Percentiles rank a stretch among this genome's conserved stretches.
Evolutionary conservation across 148 eudicot genomes (phyloP).

Genomic region (Vaccinium corymbosum): DNA sequence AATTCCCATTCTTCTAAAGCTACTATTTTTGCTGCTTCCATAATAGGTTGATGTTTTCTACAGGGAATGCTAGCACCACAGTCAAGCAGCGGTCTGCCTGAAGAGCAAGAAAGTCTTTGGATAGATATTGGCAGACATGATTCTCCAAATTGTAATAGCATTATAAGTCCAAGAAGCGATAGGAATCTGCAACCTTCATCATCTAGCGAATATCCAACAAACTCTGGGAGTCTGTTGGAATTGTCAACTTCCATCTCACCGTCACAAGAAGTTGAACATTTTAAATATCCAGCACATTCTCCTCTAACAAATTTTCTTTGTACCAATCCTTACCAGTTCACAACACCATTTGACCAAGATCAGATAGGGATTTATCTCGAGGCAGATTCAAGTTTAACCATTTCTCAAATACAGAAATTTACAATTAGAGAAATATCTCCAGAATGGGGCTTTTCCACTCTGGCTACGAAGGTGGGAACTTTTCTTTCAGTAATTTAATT

Average conservation of each 20-base stretch:
- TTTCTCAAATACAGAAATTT: constrained; percentile 60
- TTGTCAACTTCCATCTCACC: constrained; percentile 30
- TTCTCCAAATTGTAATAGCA: constrained; percentile 27
- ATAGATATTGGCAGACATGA: constrained; percentile 19
- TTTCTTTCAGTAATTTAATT: neutral
- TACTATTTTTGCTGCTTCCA: neutral
- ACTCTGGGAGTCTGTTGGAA: constrained; percentile 18
- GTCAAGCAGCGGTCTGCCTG: neutral
- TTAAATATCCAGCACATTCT: constrained; percentile 30
- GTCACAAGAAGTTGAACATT: constrained; percentile 34
- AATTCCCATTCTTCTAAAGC: neutral
- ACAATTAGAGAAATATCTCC: constrained; percentile 74
- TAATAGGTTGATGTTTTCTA: neutral
- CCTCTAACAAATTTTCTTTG: constrained; percentile 29
- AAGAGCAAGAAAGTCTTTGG: constrained; percentile 6
- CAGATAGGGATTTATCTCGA: constrained; percentile 23
- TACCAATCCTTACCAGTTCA: constrained; percentile 26
- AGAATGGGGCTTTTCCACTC: constrained; percentile 65
- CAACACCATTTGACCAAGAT: constrained; percentile 43
- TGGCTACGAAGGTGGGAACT: constrained; percentile 49
- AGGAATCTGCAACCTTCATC: neutral
- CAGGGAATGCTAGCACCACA: constrained; percentile 3
- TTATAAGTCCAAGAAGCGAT: neutral
- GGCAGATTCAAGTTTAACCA: constrained; percentile 46
- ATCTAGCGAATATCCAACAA: constrained; percentile 1